These are phyloP conservation scores for Nicotiana sylvestris DNA, from an alignment of 257 asterid species.

Conservation along the genomic window DNA sequence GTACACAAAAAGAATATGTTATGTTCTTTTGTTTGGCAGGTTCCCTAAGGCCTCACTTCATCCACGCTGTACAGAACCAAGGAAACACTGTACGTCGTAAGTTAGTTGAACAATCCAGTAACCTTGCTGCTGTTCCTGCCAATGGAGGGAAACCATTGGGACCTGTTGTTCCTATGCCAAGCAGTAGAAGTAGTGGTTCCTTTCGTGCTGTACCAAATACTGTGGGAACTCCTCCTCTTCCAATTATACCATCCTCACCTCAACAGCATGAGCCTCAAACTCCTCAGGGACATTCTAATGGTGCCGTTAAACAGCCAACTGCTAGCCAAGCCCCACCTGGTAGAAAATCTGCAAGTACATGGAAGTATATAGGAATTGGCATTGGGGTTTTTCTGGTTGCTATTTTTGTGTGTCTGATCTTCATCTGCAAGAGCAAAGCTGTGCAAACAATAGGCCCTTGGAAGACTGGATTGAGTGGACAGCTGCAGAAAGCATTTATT, in stretches of 20 bases:
- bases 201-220: constrained; percentile 63
- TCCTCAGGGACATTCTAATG: constrained; percentile 11
- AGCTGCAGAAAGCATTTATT: constrained; percentile 85
- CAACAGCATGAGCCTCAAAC: constrained; percentile 17
- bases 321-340: constrained; percentile 14
- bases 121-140: constrained; percentile 56
- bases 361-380: constrained; percentile 49
- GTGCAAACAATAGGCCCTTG: constrained; percentile 65
- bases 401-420: constrained; percentile 26
- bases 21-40: constrained; percentile 20
- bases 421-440: constrained; percentile 54
- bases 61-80: constrained; percentile 20
- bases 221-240: constrained; percentile 26
- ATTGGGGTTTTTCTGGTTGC: constrained; percentile 33
- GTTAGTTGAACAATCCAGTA: constrained; percentile 49
- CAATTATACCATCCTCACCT: constrained; percentile 21
- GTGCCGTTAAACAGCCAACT: constrained; percentile 22
- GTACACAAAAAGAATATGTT: not conserved
- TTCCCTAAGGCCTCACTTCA: constrained; percentile 25
- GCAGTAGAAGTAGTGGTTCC: constrained; percentile 82
- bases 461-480: constrained; percentile 94
- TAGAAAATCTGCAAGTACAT: constrained; percentile 23
- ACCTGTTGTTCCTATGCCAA: constrained; percentile 36
- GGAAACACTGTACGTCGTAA: constrained; percentile 41
- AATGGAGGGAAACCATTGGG: constrained; percentile 21